Evolutionary conservation across 805 yeast species (phyloP).

Genomic region (Wickerhamomyces pijperi): DNA sequence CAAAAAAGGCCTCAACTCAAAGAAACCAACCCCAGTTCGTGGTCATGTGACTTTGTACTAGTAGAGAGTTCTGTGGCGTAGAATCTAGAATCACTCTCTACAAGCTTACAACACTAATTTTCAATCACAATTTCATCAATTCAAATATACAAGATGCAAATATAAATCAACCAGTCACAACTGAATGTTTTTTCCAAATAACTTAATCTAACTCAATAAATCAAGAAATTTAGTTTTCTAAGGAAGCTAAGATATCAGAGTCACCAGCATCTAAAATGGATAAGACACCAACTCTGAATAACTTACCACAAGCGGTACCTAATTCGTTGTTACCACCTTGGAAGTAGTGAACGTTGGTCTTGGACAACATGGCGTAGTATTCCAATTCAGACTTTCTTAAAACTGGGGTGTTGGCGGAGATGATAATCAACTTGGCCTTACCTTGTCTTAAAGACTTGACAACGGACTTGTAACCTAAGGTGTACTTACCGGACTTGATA

Average conservation of each 20-base stretch:
- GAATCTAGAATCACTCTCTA: too few relatives aligned
- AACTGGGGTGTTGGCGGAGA: constrained; percentile 99
- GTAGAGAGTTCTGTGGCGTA: too few relatives aligned
- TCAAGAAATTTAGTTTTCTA: constrained; percentile 12
- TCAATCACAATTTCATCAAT: background rate
- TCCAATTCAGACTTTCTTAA: constrained; percentile 99
- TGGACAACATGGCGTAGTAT: constrained; percentile 99
- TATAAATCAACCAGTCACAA: background rate
- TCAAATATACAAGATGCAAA: too few relatives aligned
- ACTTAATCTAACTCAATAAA: constrained; percentile 1
- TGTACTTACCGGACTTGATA: constrained; percentile 98
- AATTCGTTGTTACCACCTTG: constrained; percentile 99
- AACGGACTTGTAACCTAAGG: constrained; percentile 99
- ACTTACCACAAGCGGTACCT: constrained; percentile 99
- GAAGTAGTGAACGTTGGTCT: constrained; percentile 95
- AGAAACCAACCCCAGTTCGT: too few relatives aligned
- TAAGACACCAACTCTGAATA: constrained; percentile 98
- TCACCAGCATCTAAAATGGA: constrained; percentile 98
- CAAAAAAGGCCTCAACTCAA: too few relatives aligned
- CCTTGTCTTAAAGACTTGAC: constrained; percentile 97
- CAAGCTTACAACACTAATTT: too few relatives aligned
- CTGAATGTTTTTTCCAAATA: background rate
- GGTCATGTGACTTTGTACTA: too few relatives aligned
- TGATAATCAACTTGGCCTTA: constrained; percentile 95
- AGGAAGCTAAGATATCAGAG: constrained; percentile 86